Evolutionary conservation across 2,329 filamentous ascomycete species (phyloP), one percentile per base, ranked within the genome.

Genomic region (Penicillium sp.): DNA sequence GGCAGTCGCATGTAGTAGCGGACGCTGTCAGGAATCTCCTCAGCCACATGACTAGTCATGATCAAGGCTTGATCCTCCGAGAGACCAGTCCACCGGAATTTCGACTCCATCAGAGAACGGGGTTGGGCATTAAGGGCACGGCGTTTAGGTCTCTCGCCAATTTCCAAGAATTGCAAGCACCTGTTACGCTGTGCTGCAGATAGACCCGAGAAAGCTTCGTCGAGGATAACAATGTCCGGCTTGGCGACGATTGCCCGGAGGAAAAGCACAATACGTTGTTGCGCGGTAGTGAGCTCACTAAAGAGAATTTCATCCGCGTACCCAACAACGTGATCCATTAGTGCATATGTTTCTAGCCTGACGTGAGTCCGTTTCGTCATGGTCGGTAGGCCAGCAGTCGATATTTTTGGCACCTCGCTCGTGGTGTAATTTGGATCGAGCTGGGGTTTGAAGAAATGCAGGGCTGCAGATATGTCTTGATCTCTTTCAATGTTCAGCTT

Each of bases 161-260:
- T 74, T 42, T 84, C 86, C 2, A 99, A 84, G 74, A 96, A 96
- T 0, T 89, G 76, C 58, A 94, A 83, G 68, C 93, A 97, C 70
- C 92, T 93, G 72, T 96, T 89, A n/a, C 93, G 83, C 8, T 94
- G 86, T 0, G 81, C 82, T 29, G 89, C 87, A 63, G 93, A 88
- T 84, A 96, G 92, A 51, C 91, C 90, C 46, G 89, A 91, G 56
- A 93, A 95, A 0, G 92, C 88, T 77, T 96, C 92, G 69, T 96
- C 92, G 0, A 96, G 82, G 19, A 96, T 87, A 3, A 96, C 83
- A 43, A 96, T 83, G 66, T 94, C 90, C 0, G 90, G 89, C 59
- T 84, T 84, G 75, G 93, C 93, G 71, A 95, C 84, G 49, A 93
- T 80, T 9, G 91, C 89, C 2, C 92, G 85, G 13, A 97, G 79